Base-by-base conservation (phyloP, 176 grass and related monocot genomes). In the Cenchrus purpureus region DNA sequence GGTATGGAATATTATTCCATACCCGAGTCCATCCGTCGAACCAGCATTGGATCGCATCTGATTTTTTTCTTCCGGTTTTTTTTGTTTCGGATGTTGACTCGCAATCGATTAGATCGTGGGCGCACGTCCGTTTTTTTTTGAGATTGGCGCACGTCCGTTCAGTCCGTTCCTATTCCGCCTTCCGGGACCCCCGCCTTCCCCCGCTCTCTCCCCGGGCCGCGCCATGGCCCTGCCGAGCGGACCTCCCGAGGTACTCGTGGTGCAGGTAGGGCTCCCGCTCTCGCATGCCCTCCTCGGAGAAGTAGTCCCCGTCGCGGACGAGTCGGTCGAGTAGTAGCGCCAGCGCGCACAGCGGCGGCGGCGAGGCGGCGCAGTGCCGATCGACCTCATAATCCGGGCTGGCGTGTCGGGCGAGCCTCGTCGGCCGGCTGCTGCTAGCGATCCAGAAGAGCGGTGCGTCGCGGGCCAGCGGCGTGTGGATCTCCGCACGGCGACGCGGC, bases 281-380 rank as follows among this genome's bases (percentile, higher is more conserved):
- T 73, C 95, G 70, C 95, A 98, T 98, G 10, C 91, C 88, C 15
- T 95, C 95, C 73, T 98, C 95, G 37, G 95, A 98, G 87, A 98
- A 98, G 80, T 98, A 95, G 2, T 93, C 95, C 63, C 92, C 95
- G n/a, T 71, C 79, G 57, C 66, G 62, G 49, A 95, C 76, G 12
- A 98, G 80, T 73, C 71, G 82, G 32, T 93, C 85, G 73, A 98
- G 90, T n/a, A n/a, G 83, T 90, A 95, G 34, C 34, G 34, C 32
- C 2, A 1, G 34, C 34, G 34, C 0, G 95, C 93, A 82, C 93
- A 87, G 10, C 95, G 89, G 65, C 52, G 3, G 72, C 54, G 13
- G 83, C 59, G 28, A 95, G 86, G 63, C 87, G 87, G 32, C 80
- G 76, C 58, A 98, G 89, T 98, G 93, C 96, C 96, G 94, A 1